phyloP scores from a whole-genome alignment of 164 flowering plant genomes.

The Annona squamosa region DNA sequence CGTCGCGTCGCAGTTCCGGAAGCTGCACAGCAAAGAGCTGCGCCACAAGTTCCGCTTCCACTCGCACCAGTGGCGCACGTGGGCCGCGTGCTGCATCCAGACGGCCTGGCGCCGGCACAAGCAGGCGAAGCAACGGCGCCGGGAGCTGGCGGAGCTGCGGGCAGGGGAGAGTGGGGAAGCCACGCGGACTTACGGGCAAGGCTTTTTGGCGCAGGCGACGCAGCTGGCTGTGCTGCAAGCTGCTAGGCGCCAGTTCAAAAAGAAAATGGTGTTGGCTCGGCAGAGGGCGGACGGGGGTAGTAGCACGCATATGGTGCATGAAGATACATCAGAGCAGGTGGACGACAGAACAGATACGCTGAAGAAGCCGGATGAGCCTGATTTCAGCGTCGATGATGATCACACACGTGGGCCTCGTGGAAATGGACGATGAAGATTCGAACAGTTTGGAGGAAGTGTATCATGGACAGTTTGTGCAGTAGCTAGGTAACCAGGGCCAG shows the following conservation, averaged over 20 bases:
- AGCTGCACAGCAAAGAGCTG: conserved; percentile 78
- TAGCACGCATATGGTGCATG: no score
- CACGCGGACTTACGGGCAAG: no score
- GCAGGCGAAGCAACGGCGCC: conserved; percentile 29
- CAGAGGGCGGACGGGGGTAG: no score
- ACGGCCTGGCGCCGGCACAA: conserved; percentile 76
- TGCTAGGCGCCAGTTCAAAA: no score
- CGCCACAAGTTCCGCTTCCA: conserved; percentile 81
- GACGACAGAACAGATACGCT: conserved; percentile 12
- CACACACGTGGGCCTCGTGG: no score
- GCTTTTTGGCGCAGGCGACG: not conserved
- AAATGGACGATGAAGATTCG: no score
- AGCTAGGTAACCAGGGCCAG: no score
- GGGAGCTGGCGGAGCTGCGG: conserved; percentile 27
- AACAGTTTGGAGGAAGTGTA: no score
- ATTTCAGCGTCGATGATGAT: conserved; percentile 48
- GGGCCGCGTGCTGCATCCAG: conserved; percentile 90
- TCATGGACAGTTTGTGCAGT: no score
- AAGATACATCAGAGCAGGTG: no score
- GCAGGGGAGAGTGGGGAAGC: conserved; percentile 19
- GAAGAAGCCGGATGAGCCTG: conserved; percentile 70
- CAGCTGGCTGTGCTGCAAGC: not conserved
- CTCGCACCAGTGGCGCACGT: conserved; percentile 87
- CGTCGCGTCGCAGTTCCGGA: conserved; percentile 78
- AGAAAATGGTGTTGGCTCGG: no score